These are phyloP conservation scores for Ceratocystis variospora DNA, from an alignment of 2,329 filamentous ascomycete species.

Conservation along the genomic window DNA sequence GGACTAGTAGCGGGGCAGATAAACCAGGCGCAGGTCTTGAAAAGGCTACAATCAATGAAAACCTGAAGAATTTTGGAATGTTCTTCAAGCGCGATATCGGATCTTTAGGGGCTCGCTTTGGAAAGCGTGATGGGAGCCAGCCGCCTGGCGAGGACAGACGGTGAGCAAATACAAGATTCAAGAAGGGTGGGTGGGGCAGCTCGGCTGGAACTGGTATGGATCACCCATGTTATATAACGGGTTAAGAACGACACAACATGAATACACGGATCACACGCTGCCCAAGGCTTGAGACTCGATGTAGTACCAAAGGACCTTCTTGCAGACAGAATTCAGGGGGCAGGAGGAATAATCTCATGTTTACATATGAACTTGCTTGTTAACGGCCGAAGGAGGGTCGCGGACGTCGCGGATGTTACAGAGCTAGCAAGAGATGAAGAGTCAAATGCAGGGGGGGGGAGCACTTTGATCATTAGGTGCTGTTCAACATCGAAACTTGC, in stretches of 20 bases:
- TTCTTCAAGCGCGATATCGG: conserved; percentile 86
- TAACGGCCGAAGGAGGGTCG: neutral
- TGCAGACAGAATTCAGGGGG: neutral
- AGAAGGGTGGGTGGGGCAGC: neutral
- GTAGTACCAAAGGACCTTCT: neutral
- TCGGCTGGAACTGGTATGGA: neutral
- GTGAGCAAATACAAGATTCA: neutral
- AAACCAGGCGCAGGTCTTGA: conserved; percentile 30
- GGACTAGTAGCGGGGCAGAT: conserved; percentile 21
- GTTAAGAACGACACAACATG: neutral
- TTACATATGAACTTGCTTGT: neutral
- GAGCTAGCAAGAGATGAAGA: neutral
- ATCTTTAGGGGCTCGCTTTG: conserved; percentile 59
- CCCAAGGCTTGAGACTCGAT: neutral
- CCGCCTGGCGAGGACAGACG: conserved; percentile 20
- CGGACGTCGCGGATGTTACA: neutral
- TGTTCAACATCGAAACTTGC: neutral
- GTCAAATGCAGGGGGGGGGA: neutral
- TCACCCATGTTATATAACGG: neutral
- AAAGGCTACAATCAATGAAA: conserved; percentile 73
- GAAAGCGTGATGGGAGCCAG: conserved; percentile 41
- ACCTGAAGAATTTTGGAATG: conserved; percentile 88
- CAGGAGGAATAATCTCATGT: neutral
- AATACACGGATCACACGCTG: neutral
- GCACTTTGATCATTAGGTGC: neutral